Evolutionary conservation across 78 protist genomes (phyloP), one percentile per base, ranked within the genome.

Genomic region (slime mould (Dictyostelium discoideum)): DNA sequence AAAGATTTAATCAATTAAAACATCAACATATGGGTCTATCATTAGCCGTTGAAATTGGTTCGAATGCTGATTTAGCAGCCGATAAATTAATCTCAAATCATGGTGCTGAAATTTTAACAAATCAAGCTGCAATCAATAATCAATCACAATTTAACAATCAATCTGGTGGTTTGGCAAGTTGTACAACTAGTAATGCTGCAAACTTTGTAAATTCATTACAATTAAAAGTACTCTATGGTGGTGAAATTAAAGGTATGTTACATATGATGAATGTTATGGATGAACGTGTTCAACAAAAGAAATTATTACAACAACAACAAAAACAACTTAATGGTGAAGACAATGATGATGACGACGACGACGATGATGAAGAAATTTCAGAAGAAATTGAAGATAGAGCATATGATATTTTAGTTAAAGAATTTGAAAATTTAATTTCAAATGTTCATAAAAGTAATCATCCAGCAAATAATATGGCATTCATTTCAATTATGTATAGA

Each of bases 171-270:
- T 39, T 54, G 11, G 10, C 93, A 32, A 29, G 18, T 10, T 82
- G 93, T 67, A 40, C 18, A 5, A 82, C 22, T 65, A 85, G 86
- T 37, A 84, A 78, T 87, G 96, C 96, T 18, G 83, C 89, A 10
- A 60, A 54, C 16, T 93, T 93, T 48, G 87, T 93, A 13, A 73
- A 74, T 6, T 32, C 93, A 20, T 42, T 93, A 6, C 94, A 87
- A 76, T 37, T 86, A 11, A 93, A 93, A 57, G 77, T 92, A 57
- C n/a, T 83, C n/a, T 79, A 93, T 79, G 13, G 82, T 1, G 96
- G 96, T n/a, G 96, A 93, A 82, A 78, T 93, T 72, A 60, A 60
- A 32, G 96, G 96, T 48, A 87, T 93, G 96, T 76, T 78, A 60
- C 60, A 76, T 46, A 84, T 81, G 92, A 73, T 87, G 86, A 80